phyloP scores from a whole-genome alignment of 2,329 filamentous ascomycete genomes.

The Talaromyces sp. region DNA sequence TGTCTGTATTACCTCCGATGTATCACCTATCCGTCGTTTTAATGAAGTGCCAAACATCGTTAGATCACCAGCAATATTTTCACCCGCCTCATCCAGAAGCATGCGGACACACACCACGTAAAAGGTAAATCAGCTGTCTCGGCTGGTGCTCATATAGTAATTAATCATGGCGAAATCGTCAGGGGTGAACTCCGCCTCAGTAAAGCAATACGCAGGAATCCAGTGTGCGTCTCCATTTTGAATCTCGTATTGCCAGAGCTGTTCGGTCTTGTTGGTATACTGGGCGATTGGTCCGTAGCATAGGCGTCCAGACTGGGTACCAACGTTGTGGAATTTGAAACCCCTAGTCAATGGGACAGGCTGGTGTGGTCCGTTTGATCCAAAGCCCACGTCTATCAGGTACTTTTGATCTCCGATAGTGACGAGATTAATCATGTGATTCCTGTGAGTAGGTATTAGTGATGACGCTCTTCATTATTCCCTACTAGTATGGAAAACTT shows the following conservation, averaged over 20 bases:
- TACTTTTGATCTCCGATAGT: constrained; percentile 46
- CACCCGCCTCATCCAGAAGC: constrained; percentile 19
- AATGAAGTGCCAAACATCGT: constrained; percentile 20
- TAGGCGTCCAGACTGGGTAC: constrained; percentile 18
- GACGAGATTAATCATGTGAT: constrained; percentile 59
- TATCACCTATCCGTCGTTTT: constrained; percentile 12
- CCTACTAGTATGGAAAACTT: not conserved
- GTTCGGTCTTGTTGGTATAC: constrained; percentile 21
- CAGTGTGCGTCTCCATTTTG: constrained; percentile 49
- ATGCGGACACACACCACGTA: constrained; percentile 20
- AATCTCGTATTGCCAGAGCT: constrained; percentile 59
- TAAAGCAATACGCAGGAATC: constrained; percentile 60
- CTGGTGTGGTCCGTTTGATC: constrained; percentile 26
- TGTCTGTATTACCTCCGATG: not conserved
- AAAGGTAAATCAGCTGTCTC: constrained; percentile 19
- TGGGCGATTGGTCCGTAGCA: constrained; percentile 16
- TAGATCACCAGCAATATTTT: constrained; percentile 20
- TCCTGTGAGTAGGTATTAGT: constrained; percentile 20
- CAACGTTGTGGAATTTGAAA: constrained; percentile 29
- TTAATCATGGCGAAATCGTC: constrained; percentile 56
- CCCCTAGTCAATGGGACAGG: constrained; percentile 24
- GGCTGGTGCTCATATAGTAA: constrained; percentile 21
- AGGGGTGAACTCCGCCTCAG: constrained; percentile 57
- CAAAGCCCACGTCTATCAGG: constrained; percentile 30
- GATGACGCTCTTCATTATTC: not conserved